These are phyloP conservation scores for Singerocomus inundabilis DNA, from an alignment of 1,284 basidiomycete species.

Conservation along the genomic window DNA sequence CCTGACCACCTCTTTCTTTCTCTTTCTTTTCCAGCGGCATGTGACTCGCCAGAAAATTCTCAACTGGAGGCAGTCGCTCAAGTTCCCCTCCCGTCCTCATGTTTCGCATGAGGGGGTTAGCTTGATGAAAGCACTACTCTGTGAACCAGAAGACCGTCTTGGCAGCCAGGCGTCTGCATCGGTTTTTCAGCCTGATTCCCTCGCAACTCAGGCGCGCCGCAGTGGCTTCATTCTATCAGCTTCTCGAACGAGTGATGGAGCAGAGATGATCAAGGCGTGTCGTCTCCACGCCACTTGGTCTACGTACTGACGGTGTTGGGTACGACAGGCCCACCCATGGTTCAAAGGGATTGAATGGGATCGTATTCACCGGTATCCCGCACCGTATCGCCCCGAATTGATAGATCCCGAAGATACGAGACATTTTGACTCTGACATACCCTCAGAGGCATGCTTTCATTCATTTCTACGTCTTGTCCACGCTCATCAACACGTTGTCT, in stretches of 20 bases:
- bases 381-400: conserved; percentile 89
- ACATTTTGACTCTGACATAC: conserved; percentile 93
- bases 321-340: conserved; percentile 74
- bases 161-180: conserved; percentile 72
- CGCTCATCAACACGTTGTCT: conserved; percentile 34
- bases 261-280: conserved; percentile 80
- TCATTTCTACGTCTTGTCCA: conserved; percentile 24
- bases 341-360: conserved; percentile 85
- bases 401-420: conserved; percentile 77
- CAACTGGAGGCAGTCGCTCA: conserved; percentile 87
- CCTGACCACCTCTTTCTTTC: conserved; percentile 11
- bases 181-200: conserved; percentile 72
- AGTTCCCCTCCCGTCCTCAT: conserved; percentile 82
- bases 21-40: conserved; percentile 63
- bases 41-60: conserved; percentile 90
- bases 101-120: conserved; percentile 85
- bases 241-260: conserved; percentile 70
- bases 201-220: conserved; percentile 69
- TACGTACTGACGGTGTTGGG: conserved; percentile 23
- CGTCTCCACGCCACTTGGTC: conserved; percentile 19
- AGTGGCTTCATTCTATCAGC: conserved; percentile 67
- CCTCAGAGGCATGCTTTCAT: conserved; percentile 68
- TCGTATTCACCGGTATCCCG: conserved; percentile 74
- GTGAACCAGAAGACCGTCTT: conserved; percentile 92
- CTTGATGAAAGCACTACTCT: conserved; percentile 85